Conservation (phyloP, 2,329 filamentous ascomycete genomes). For the Penicillium aurantiogriseum region DNA sequence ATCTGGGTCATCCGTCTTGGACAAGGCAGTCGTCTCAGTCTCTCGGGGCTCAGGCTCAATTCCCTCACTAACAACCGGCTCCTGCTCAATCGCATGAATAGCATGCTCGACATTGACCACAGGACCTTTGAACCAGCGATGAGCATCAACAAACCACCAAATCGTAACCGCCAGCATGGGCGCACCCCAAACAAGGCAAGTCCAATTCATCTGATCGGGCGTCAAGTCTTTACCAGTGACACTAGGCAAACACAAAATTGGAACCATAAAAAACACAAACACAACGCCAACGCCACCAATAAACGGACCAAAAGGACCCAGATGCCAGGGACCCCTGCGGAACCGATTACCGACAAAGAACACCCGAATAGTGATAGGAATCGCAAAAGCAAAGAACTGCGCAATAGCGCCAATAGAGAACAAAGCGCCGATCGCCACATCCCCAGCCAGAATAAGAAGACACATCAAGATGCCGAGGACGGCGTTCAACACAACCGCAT, state of each 20-base stretch:
- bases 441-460: constrained; percentile 64
- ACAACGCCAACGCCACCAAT: constrained; percentile 57
- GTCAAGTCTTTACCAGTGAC: constrained; percentile 56
- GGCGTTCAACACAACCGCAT: constrained; percentile 67
- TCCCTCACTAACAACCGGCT: constrained; percentile 26
- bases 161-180: constrained; percentile 59
- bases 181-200: constrained; percentile 63
- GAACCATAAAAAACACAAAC: constrained; percentile 67
- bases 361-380: constrained; percentile 45
- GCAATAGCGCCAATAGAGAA: constrained; percentile 70
- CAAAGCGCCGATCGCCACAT: constrained; percentile 63
- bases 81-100: constrained; percentile 28
- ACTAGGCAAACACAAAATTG: constrained; percentile 65
- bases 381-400: constrained; percentile 57
- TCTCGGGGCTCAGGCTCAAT: constrained; percentile 15
- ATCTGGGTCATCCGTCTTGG: constrained; percentile 15
- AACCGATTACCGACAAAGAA: constrained; percentile 61
- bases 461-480: constrained; percentile 59
- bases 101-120: constrained; percentile 64
- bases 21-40: not conserved
- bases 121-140: constrained; percentile 69
- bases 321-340: constrained; percentile 66
- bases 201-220: constrained; percentile 64
- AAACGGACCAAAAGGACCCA: constrained; percentile 59
- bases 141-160: constrained; percentile 64